Evolutionary conservation across 2,329 filamentous ascomycete genomes (phyloP).

Genomic region (Ophiocordyceps robertsii): DNA sequence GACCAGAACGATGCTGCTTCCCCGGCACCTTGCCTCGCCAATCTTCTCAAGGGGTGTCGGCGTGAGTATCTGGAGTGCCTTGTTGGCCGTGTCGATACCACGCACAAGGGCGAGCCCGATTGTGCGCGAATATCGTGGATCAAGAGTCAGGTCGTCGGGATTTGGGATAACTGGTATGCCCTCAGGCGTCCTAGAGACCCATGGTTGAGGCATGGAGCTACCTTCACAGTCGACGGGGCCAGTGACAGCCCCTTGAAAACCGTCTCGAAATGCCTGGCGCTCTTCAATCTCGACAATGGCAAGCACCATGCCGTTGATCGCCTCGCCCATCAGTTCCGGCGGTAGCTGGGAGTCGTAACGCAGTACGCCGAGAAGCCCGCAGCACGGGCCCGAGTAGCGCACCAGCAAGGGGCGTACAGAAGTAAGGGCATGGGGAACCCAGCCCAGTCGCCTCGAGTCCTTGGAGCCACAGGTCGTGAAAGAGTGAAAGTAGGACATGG

Average conservation of each 20-base stretch:
- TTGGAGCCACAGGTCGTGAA: background rate
- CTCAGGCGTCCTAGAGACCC: slow-evolving; percentile 23
- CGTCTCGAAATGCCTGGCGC: slow-evolving; percentile 29
- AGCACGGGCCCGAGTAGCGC: slow-evolving; percentile 34
- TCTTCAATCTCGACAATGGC: slow-evolving; percentile 51
- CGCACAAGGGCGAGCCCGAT: slow-evolving; percentile 58
- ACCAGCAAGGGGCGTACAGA: slow-evolving; percentile 47
- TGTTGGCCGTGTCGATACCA: slow-evolving; percentile 44
- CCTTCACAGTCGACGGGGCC: background rate
- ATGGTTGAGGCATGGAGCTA: background rate
- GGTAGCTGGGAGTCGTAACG: slow-evolving; percentile 53
- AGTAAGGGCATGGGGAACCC: slow-evolving; percentile 42
- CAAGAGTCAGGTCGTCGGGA: slow-evolving; percentile 35
- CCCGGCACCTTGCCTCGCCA: slow-evolving; percentile 22
- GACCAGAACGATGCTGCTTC: slow-evolving; percentile 45
- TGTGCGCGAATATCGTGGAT: slow-evolving; percentile 44
- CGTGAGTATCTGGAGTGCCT: slow-evolving; percentile 50
- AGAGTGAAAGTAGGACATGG: slow-evolving; percentile 65
- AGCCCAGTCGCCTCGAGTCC: slow-evolving; percentile 17
- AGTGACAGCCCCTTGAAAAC: slow-evolving; percentile 4
- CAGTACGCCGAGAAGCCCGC: slow-evolving; percentile 50
- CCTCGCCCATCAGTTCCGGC: slow-evolving; percentile 43
- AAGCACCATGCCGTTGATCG: slow-evolving; percentile 58
- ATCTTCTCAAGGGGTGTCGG: slow-evolving; percentile 34
- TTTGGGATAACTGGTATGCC: slow-evolving; percentile 50